Evolutionary conservation across 1,284 basidiomycete genomes (phyloP).

Genomic region (Leccinum subrobustum): DNA sequence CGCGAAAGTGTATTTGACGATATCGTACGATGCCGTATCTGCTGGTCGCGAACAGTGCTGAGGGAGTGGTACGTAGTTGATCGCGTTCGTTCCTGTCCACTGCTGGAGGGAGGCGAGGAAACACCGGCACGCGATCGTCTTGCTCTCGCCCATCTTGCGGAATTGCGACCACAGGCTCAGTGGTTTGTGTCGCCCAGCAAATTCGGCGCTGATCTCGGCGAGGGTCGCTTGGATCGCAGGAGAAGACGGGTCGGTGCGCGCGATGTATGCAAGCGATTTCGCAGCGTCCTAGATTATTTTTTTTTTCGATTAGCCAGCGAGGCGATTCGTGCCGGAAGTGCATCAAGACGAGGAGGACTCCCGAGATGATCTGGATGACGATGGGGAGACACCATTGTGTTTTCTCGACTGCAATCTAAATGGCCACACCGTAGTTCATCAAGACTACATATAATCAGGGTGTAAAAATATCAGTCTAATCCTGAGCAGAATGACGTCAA

Average conservation of each 20-base stretch:
- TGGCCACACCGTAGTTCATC: conserved; percentile 46
- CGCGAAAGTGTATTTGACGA: conserved; percentile 53
- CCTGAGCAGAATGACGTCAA: not conserved
- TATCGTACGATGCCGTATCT: conserved; percentile 63
- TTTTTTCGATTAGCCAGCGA: conserved; percentile 9
- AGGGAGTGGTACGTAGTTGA: conserved; percentile 51
- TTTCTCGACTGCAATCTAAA: conserved; percentile 35
- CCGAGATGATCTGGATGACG: too few species aligned
- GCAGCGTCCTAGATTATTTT: conserved; percentile 38
- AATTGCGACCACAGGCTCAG: too few species aligned
- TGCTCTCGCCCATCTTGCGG: conserved; percentile 10
- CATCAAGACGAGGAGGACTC: too few species aligned
- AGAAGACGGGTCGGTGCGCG: too few species aligned
- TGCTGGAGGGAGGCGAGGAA: conserved; percentile 58
- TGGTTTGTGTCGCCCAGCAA: too few species aligned
- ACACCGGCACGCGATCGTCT: conserved; percentile 44
- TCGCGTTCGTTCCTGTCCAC: conserved; percentile 59
- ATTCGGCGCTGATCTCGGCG: too few species aligned
- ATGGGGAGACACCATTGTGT: conserved; percentile 38
- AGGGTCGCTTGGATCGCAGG: too few species aligned
- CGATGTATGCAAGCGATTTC: conserved; percentile 43
- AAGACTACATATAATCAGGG: conserved; percentile 35
- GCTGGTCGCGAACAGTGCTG: conserved; percentile 49
- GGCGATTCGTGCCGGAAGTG: too few species aligned
- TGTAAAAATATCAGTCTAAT: conserved; percentile 2